phyloP scores from a whole-genome alignment of 805 yeast species.

The Blastobotrys peoriensis region DNA sequence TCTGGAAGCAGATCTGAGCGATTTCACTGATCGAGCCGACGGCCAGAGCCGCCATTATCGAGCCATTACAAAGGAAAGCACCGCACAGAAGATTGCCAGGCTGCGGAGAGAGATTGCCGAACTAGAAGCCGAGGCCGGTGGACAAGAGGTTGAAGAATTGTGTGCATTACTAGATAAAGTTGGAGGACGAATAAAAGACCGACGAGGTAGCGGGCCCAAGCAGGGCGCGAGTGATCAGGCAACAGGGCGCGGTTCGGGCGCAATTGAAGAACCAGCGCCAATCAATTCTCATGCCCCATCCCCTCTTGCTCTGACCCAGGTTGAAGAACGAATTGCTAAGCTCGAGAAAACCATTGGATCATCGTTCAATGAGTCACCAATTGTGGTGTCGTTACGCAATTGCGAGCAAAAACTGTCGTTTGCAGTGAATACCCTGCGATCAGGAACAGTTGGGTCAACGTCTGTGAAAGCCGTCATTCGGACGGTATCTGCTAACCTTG shows the following conservation, averaged over 20 bases:
- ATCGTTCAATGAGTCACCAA: background rate
- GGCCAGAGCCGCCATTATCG: background rate
- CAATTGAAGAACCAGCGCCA: too few species aligned
- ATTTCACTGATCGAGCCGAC: background rate
- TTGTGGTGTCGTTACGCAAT: background rate
- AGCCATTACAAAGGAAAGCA: background rate
- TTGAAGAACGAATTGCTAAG: background rate
- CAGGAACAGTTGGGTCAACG: background rate
- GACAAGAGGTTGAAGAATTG: background rate
- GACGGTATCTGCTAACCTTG: background rate
- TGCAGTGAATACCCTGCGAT: background rate
- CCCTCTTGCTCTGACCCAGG: too few species aligned
- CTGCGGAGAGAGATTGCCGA: background rate
- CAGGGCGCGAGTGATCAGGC: too few species aligned
- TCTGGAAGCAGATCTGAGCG: background rate
- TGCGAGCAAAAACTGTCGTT: background rate
- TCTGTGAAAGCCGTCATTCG: background rate
- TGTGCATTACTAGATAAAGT: background rate
- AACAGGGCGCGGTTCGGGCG: too few species aligned
- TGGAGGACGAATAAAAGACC: too few species aligned
- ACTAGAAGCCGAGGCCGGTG: background rate
- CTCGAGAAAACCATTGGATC: background rate
- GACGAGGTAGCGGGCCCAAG: too few species aligned
- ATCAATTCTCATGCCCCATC: too few species aligned
- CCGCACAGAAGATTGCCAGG: background rate